phyloP scores from a whole-genome alignment of 2,329 filamentous ascomycete genomes.

The Calycina marina region DNA sequence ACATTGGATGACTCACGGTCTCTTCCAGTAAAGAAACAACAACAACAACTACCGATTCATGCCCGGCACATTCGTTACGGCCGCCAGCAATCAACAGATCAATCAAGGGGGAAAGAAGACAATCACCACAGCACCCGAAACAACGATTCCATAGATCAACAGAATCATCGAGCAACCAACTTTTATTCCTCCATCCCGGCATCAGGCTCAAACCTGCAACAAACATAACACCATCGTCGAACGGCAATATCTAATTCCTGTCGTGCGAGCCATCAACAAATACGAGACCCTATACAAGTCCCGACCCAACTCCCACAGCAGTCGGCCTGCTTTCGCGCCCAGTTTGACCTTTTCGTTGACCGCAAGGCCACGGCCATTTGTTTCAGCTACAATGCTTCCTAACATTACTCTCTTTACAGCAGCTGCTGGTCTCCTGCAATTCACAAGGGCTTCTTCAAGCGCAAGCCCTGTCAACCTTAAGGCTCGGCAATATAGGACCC shows the following conservation, averaged over 20 bases:
- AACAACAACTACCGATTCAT: too few species aligned
- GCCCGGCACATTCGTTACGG: slow-evolving; percentile 12
- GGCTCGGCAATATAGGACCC: slow-evolving; percentile 4
- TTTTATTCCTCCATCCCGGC: background rate
- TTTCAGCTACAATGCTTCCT: slow-evolving; percentile 11
- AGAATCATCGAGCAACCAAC: background rate
- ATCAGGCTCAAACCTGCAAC: too few species aligned
- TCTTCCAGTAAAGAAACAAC: too few species aligned
- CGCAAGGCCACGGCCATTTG: slow-evolving; percentile 12
- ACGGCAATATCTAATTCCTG: background rate
- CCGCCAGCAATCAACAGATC: slow-evolving; percentile 2
- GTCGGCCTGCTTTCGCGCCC: background rate
- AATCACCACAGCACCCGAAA: background rate
- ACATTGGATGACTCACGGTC: too few species aligned
- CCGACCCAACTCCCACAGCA: background rate
- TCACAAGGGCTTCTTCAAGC: slow-evolving; percentile 9
- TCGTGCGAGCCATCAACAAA: background rate
- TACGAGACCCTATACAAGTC: background rate
- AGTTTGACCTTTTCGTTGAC: slow-evolving; percentile 5
- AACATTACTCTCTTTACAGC: slow-evolving; percentile 9
- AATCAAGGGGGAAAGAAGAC: too few species aligned
- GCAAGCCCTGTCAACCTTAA: background rate
- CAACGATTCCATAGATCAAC: background rate
- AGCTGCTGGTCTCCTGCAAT: slow-evolving; percentile 8
- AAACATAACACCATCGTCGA: background rate